Base-by-base conservation (phyloP, 2,329 filamentous ascomycete genomes). In the Xylaria polymorpha region DNA sequence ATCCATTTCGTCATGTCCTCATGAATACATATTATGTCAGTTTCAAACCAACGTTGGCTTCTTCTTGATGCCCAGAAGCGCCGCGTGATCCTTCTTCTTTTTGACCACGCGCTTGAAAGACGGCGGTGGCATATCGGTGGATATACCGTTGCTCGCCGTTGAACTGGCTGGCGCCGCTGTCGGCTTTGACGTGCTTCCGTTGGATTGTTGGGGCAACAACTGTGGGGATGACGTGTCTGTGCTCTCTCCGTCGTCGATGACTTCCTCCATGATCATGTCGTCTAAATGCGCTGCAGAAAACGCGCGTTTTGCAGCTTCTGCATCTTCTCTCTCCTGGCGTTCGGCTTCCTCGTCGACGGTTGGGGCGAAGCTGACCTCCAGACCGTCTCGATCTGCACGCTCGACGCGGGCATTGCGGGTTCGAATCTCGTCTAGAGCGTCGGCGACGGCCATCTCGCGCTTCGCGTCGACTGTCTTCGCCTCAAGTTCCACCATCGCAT, bases 401-500 rank as follows among this genome's bases (percentile, higher is more conserved):
- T 97, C 93, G 59, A 96, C 90, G 71, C 94, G 86, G 8, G 96
- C 96, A 82, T 99, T 99, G 72, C 95, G 85, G 61, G 93, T 95
- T 65, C 95, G 86, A 66, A 99, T 98, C 82, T 98, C 94, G 80
- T 99, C 96, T 64, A 99, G 83, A 8, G 94, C 95, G 83, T 99
- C 96, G 1, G 96, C 96, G 53, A 98, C 93, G 20, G 92, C 93
- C 94, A 99, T 99, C 81, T 99, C 96, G 48, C 92, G 87, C 83
- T 96, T 94, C 0, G 94, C 94, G 79, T 99, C 96, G 25, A 92
- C 83, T 64, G 95, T 97, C 83, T 98, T 98, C 71, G 92, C 91
- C 82, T 99, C 96, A 56, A 99, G 83, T 78, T 98, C 94, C 66
- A 92, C 92, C 97, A 99, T 99, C 25, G 94, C 93, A 80, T 98